Conservation (phyloP, 208 protist genomes). For the Acanthamoeba lenticulata region DNA sequence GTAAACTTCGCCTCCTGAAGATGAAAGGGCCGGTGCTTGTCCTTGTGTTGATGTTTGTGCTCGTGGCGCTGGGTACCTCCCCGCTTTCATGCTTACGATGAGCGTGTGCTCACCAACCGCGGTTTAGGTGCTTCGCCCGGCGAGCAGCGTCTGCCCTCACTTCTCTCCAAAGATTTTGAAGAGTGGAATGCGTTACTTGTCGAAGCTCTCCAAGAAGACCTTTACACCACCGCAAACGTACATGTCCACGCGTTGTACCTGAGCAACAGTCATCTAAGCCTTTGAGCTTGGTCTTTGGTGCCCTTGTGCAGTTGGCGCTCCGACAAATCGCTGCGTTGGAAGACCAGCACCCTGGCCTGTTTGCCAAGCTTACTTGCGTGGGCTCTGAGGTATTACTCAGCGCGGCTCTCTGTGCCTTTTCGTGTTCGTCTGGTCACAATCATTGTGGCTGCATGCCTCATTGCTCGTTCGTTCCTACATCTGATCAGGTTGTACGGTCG, state of each 20-base stretch:
- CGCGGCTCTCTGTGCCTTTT: not conserved
- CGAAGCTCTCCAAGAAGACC: not conserved
- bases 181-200: not conserved
- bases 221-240: conserved; percentile 31
- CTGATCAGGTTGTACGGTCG: not conserved
- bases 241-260: not conserved
- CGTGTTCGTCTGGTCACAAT: not conserved
- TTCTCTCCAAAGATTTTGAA: too few relatives aligned
- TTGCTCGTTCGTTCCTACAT: not conserved
- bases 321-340: not conserved
- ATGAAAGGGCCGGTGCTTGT: too few relatives aligned
- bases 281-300: not conserved
- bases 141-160: too few relatives aligned
- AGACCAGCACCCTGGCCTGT: not conserved
- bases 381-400: not conserved
- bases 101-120: too few relatives aligned
- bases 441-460: not conserved
- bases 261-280: too few relatives aligned
- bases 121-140: too few relatives aligned
- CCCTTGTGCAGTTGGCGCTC: not conserved
- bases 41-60: too few relatives aligned
- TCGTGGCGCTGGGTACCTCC: too few relatives aligned
- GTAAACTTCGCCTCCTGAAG: too few relatives aligned
- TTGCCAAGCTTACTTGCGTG: not conserved
- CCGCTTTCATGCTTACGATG: too few relatives aligned